phyloP scores from a whole-genome alignment of 306 rosid genomes.

The Calophaca sinica region DNA sequence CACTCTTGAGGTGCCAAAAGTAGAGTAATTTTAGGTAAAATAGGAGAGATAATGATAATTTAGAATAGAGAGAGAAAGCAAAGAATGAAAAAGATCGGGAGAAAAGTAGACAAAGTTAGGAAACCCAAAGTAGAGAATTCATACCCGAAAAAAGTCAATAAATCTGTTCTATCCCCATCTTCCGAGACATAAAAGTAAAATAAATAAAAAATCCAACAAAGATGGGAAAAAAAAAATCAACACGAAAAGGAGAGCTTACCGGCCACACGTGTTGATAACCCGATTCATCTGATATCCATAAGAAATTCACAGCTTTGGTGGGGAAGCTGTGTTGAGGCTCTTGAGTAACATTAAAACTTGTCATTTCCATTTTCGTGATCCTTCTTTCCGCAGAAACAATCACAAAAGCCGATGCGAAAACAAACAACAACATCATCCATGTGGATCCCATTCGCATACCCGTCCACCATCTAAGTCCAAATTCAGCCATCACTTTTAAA shows the following conservation, averaged over 20 bases:
- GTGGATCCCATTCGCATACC: conserved; percentile 56
- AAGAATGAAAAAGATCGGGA: too few species aligned
- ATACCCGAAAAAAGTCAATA: too few species aligned
- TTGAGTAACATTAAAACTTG: conserved; percentile 18
- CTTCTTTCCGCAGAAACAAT: conserved; percentile 71
- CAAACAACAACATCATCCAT: conserved; percentile 53
- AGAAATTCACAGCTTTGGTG: conserved; percentile 55
- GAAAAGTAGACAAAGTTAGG: too few species aligned
- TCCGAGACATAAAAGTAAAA: too few species aligned
- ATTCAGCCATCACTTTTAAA: conserved; percentile 25
- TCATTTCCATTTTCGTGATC: conserved; percentile 47
- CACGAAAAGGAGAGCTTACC: conserved; percentile 46
- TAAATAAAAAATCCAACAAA: too few species aligned
- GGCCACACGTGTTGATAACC: conserved; percentile 87
- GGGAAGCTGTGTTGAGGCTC: conserved; percentile 40
- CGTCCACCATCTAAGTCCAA: conserved; percentile 44
- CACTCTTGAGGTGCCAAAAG: too few species aligned
- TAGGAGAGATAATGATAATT: too few species aligned
- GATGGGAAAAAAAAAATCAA: not conserved
- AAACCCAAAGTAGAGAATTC: too few species aligned
- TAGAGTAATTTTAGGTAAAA: too few species aligned
- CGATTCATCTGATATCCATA: conserved; percentile 65
- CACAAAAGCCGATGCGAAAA: conserved; percentile 50
- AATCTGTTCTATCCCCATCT: too few species aligned
- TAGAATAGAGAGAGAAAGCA: too few species aligned